These are phyloP conservation scores for Talaromyces sp. DNA, from an alignment of 2,329 filamentous ascomycete species.

Conservation along the genomic window DNA sequence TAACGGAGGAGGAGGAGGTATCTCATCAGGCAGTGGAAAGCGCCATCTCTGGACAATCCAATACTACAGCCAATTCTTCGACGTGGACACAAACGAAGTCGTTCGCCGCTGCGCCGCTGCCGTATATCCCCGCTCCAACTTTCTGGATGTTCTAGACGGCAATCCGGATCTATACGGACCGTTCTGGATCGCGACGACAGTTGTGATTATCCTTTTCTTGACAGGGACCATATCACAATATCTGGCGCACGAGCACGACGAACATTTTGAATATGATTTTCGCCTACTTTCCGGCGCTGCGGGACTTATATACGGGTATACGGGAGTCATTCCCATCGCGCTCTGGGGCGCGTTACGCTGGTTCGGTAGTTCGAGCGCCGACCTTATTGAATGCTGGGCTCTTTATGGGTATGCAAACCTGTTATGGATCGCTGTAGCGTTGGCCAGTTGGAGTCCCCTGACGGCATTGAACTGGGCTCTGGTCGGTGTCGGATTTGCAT, in stretches of 20 bases:
- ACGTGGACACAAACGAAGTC: slow-evolving; percentile 90
- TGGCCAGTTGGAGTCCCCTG: slow-evolving; percentile 85
- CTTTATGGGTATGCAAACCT: slow-evolving; percentile 95
- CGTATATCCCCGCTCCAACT: slow-evolving; percentile 87
- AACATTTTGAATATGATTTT: slow-evolving; percentile 88
- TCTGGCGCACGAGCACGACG: slow-evolving; percentile 60
- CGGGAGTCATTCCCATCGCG: slow-evolving; percentile 73
- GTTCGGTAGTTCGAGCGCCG: slow-evolving; percentile 90
- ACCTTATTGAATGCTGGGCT: slow-evolving; percentile 90
- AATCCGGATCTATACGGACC: slow-evolving; percentile 96
- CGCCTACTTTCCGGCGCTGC: slow-evolving; percentile 81
- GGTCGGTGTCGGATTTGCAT: slow-evolving; percentile 75
- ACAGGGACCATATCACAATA: slow-evolving; percentile 95
- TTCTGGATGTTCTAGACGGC: slow-evolving; percentile 92
- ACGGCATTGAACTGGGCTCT: slow-evolving; percentile 89
- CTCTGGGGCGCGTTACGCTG: slow-evolving; percentile 88
- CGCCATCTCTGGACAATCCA: slow-evolving; percentile 86
- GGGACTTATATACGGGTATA: slow-evolving; percentile 93
- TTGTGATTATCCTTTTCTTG: slow-evolving; percentile 90
- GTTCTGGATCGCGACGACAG: slow-evolving; percentile 97
- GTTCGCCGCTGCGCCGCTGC: slow-evolving; percentile 79
- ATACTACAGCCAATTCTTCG: slow-evolving; percentile 98
- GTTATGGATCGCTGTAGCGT: slow-evolving; percentile 91
- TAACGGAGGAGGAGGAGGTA: slow-evolving; percentile 30
- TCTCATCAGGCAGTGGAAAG: slow-evolving; percentile 51